Evolutionary conservation across 2,329 filamentous ascomycete genomes (phyloP).

Genomic region (Penicillium sp.): DNA sequence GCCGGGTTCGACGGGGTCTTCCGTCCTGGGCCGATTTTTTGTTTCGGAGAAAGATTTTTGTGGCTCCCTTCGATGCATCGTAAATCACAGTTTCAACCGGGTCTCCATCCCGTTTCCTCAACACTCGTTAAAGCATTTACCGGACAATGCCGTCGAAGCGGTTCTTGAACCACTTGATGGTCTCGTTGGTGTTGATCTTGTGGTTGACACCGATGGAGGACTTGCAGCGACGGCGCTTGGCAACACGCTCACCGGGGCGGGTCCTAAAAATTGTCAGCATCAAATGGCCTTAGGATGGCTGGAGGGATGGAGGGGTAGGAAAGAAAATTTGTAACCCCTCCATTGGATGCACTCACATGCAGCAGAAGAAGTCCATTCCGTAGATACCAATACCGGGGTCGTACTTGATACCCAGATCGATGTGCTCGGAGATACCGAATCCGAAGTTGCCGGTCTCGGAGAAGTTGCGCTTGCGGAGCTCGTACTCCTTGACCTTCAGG

Average conservation of each 20-base stretch:
- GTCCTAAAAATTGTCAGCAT: slow-evolving; percentile 61
- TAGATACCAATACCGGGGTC: slow-evolving; percentile 98
- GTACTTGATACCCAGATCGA: slow-evolving; percentile 99
- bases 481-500: slow-evolving; percentile 99
- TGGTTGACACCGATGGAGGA: slow-evolving; percentile 83
- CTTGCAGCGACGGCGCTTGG: slow-evolving; percentile 90
- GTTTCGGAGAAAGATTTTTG: slow-evolving; percentile 29
- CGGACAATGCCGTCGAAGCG: slow-evolving; percentile 98
- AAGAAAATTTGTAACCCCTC: background rate
- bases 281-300: background rate
- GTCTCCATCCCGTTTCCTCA: slow-evolving; percentile 29
- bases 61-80: slow-evolving; percentile 38
- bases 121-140: slow-evolving; percentile 62
- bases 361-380: slow-evolving; percentile 99
- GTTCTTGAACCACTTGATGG: slow-evolving; percentile 96
- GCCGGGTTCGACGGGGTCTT: slow-evolving; percentile 20
- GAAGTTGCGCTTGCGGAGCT: slow-evolving; percentile 99
- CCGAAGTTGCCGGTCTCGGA: slow-evolving; percentile 99
- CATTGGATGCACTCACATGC: slow-evolving; percentile 71
- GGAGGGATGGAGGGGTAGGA: background rate
- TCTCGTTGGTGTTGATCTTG: slow-evolving; percentile 93
- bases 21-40: slow-evolving; percentile 27
- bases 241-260: slow-evolving; percentile 96
- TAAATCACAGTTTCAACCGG: slow-evolving; percentile 36
- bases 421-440: slow-evolving; percentile 99